Evolutionary conservation across 139 green algal species (phyloP), one percentile per base, ranked within the genome.

Genomic region (Coelastrella sp.): DNA sequence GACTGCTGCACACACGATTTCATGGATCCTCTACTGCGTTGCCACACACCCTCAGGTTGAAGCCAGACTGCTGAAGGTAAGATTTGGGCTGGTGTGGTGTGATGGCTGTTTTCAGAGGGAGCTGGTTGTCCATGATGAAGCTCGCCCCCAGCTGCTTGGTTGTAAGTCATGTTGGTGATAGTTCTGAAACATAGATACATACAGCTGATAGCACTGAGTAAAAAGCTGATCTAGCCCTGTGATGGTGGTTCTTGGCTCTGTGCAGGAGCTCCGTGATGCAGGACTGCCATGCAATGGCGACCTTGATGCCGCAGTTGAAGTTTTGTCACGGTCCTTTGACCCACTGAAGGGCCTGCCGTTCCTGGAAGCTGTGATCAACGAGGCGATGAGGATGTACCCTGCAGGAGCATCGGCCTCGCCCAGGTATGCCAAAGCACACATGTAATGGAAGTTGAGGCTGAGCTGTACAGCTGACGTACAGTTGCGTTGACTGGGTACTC

Each of bases 1-100:
- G 59, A 84, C 77, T 34, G 77, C 77, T 34, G 77, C 77, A 7
- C 77, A 84, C 77, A 84, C 77, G 23, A 73, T 84, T 9, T 32
- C 38, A 25, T 84, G 77, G 77, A 50, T 73, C 17, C 40, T 84
- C 0, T 84, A 73, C 59, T 84, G 77, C n/a, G 17, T 84, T 5
- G 59, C 59, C 21, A 84, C 38, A 37, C 77, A 84, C 59, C 77
- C 77, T 3, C 59, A 74, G 23, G 77, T n/a, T 37, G 77, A 84
- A 38, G 60, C 59, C 3, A 48, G 60, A 37, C 77, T 84, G 38
- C 37, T 84, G 51, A 64, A 64, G 53, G 53, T 64, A 27, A 9
- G 53, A 35, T n/a, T 5, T 15, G 48, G 48, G 48, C 1, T 11
- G 48, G 17, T n/a, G n/a, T n/a, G n/a, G n/a, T n/a, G n/a, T n/a